Base-by-base conservation (phyloP, 768 basidiomycete genomes). In the Boletus pseudo-olivaceus region DNA sequence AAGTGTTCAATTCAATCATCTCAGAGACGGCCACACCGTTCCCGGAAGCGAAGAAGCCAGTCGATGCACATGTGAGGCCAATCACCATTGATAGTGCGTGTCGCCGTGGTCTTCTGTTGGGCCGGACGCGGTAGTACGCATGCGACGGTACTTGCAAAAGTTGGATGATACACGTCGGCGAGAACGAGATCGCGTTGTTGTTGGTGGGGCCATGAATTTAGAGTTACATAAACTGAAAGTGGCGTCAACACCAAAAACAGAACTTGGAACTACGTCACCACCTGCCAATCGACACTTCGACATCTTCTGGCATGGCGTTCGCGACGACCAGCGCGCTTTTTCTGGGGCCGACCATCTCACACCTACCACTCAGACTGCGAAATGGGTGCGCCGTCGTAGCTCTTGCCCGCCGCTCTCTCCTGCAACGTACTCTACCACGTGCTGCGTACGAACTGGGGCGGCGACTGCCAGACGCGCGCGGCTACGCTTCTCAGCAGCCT, bases 401-500 rank as follows among this genome's bases (percentile, higher is more conserved):
- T 8, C 46, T 52, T 33, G 10, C 51, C 17, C 23, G 11, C 33
- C 33, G 17, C 32, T 2, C 51, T 43, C 40, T 41, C 40, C 9
- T 35, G 35, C 34, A 44, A 30, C 17, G 39, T n/a, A 12, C 30
- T 19, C 19, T 40, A 12, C 34, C 40, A 35, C 32, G 35, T 47
- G 5, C 35, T 1, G 15, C 49, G 8, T 20, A 26, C 27, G 20
- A 15, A 47, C 37, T 7, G 2, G 51, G 38, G 38, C 47, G 43
- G 6, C 49, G 38, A 42, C 43, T 35, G 8, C 26, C n/a, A 29
- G 2, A 44, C 27, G 61, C 57, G 19, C 72, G 80, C 11, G 53
- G 69, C 32, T 83, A 84, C 63, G 77, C 82, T 17, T 75, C 79
- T 42, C 76, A 73, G 12, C 82, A 79, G 5, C 72, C 76, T 11